These are phyloP conservation scores for Babjeviella inositovora DNA, from an alignment of 805 yeast genomes.

Conservation along the genomic window DNA sequence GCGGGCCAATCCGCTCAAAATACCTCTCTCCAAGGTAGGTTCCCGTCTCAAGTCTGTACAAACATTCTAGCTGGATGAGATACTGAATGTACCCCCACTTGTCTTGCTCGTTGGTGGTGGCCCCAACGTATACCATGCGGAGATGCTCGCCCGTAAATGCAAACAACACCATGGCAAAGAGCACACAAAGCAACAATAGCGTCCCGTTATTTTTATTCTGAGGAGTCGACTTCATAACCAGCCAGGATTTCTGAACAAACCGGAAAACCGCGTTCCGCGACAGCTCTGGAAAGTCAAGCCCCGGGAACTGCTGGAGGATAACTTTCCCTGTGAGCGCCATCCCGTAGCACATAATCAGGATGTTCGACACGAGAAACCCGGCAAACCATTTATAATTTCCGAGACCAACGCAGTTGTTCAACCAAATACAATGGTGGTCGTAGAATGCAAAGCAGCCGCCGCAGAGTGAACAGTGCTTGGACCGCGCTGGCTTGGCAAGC, in stretches of 20 bases:
- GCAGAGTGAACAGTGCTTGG: conserved; percentile 64
- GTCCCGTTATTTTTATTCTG: conserved; percentile 22
- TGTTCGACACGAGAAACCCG: conserved; percentile 21
- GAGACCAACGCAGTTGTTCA: conserved; percentile 66
- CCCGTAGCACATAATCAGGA: conserved; percentile 22
- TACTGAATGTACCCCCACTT: conserved; percentile 37
- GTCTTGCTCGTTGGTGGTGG: conserved; percentile 36
- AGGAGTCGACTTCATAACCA: conserved; percentile 11
- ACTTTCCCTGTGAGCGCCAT: no score
- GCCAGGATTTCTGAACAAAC: conserved; percentile 5
- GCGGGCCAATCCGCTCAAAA: conserved; percentile 9
- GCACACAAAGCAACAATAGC: conserved; percentile 18
- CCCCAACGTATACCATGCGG: conserved; percentile 33
- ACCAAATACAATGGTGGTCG: conserved; percentile 64
- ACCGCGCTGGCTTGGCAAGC: conserved; percentile 25
- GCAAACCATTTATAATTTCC: conserved; percentile 53
- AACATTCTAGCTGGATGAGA: conserved; percentile 10
- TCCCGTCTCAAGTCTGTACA: conserved; percentile 8
- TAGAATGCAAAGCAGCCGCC: conserved; percentile 44
- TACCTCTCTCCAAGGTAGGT: conserved; percentile 5
- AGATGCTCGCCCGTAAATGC: conserved; percentile 23
- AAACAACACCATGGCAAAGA: conserved; percentile 17
- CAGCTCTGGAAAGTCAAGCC: conserved; percentile 6
- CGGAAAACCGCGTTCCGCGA: conserved; percentile 2
- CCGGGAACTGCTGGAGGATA: no score